These are phyloP conservation scores for Stereum hirsutum DNA, from an alignment of 1,284 basidiomycete genomes.

Conservation along the genomic window DNA sequence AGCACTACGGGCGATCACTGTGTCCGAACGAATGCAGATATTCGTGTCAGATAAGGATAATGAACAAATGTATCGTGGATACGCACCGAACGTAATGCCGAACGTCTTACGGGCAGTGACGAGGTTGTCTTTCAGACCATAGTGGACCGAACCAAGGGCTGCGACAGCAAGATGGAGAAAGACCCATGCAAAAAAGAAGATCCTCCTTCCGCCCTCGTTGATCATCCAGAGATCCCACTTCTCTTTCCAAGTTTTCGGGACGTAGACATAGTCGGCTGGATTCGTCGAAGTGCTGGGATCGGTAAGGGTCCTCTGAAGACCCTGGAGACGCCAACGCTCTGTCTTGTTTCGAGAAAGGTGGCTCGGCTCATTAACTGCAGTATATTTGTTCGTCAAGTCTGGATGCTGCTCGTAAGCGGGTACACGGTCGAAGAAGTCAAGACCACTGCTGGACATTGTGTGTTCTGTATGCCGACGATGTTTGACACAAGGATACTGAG, in stretches of 20 bases:
- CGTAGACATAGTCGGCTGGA: slow-evolving; percentile 20
- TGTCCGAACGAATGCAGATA: not conserved
- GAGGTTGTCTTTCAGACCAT: slow-evolving; percentile 71
- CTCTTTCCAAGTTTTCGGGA: slow-evolving; percentile 30
- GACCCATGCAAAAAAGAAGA: slow-evolving; percentile 74
- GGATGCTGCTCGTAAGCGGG: slow-evolving; percentile 45
- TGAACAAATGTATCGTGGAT: not conserved
- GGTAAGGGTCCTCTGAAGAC: slow-evolving; percentile 54
- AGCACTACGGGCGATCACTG: slow-evolving; percentile 75
- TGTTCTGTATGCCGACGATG: not conserved
- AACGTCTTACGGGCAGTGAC: slow-evolving; percentile 55
- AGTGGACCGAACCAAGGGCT: slow-evolving; percentile 68
- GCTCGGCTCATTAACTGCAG: slow-evolving; percentile 22
- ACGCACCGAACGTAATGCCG: slow-evolving; percentile 70
- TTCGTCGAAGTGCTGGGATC: slow-evolving; percentile 17
- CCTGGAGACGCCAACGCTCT: slow-evolving; percentile 70
- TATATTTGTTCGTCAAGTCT: slow-evolving; percentile 30
- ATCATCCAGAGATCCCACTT: slow-evolving; percentile 77
- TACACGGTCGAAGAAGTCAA: slow-evolving; percentile 65
- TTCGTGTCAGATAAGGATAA: not conserved
- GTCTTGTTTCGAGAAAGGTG: slow-evolving; percentile 71
- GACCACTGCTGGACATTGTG: slow-evolving; percentile 21
- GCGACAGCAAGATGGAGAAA: slow-evolving; percentile 70
- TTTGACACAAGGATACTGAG: slow-evolving; percentile 1
- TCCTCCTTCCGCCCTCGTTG: slow-evolving; percentile 72